Base-by-base conservation (phyloP, 1,284 basidiomycete genomes). In the Laetiporus sulphureus region DNA sequence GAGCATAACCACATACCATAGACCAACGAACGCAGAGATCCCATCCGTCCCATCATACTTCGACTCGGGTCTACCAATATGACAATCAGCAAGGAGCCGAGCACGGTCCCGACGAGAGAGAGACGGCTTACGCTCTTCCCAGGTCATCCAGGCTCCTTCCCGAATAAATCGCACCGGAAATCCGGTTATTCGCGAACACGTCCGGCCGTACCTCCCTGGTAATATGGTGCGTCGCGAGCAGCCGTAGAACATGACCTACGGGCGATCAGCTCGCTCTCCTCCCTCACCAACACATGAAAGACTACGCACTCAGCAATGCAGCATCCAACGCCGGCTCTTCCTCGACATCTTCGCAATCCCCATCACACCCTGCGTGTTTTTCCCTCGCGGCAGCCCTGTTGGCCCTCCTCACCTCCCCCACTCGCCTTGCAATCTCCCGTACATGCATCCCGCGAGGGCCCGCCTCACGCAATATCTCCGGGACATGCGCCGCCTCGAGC, bases 221-320 rank as follows among this genome's bases (percentile, higher is more conserved):
- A 38, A 85, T 70, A 54, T 86, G 83, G 53, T 84, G 80, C 0
- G 82, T 84, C 11, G 81, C 79, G 22, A 87, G 70, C 15, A 87
- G 65, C 27, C 83, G 78, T 23, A 87, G 67, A 16, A 79, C 69
- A 50, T 79, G 78, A 1, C 77, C 80, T 81, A 21, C 8, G 39
- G n/a, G 20, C 30, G n/a, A 38, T 7, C 16, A 11, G 27, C 15
- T 32, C 31, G n/a, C 8, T 36, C 24, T 24, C 23, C 32, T n/a
- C 35, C n/a, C 20, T 18, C 5, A 12, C 13, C 19, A 4, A 13
- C 3, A 33, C 7, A 16, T 19, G 35, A 36, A 22, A 4, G 8
- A 6, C n/a, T 5, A 42, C 42, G 13, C 21, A 43, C 42, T 43
- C n/a, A 43, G 24, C 24, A 30, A 22, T 13, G 13, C 20, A 4